Conservation (phyloP, 129 eudicot genomes). For the Pseudognaphalium luteoalbum region DNA sequence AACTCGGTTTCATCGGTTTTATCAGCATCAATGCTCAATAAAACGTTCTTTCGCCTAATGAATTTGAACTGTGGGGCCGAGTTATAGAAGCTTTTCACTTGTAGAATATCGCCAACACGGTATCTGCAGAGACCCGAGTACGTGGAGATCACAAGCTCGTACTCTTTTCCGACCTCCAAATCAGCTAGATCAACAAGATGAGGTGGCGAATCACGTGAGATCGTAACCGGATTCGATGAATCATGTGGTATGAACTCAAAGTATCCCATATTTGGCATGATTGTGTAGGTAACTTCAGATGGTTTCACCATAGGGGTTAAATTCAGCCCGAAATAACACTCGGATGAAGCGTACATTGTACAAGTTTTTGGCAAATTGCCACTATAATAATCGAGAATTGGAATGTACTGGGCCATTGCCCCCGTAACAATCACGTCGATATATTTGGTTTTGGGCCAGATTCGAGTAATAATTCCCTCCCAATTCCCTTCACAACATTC, state of each 20-base stretch:
- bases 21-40: conserved; percentile 78
- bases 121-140: conserved; percentile 82
- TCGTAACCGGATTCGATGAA: conserved; percentile 30
- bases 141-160: conserved; percentile 78
- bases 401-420: conserved; percentile 87
- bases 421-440: conserved; percentile 84
- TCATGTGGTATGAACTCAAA: conserved; percentile 89
- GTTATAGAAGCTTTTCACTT: conserved; percentile 71
- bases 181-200: conserved; percentile 66
- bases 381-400: conserved; percentile 75
- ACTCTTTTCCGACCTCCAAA: conserved; percentile 77
- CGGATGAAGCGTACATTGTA: conserved; percentile 89
- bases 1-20: conserved; percentile 83
- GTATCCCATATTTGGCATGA: conserved; percentile 90
- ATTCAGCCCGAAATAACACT: conserved; percentile 75
- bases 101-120: conserved; percentile 83
- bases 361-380: conserved; percentile 58
- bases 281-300: conserved; percentile 70
- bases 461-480: conserved; percentile 74
- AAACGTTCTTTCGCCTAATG: conserved; percentile 64
- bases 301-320: conserved; percentile 80
- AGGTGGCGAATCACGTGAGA: conserved; percentile 51
- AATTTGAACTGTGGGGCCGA: conserved; percentile 82
- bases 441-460: conserved; percentile 89
- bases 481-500: conserved; percentile 72